Conservation (phyloP, 148 eudicot species). For the Pouteria glomerata region DNA sequence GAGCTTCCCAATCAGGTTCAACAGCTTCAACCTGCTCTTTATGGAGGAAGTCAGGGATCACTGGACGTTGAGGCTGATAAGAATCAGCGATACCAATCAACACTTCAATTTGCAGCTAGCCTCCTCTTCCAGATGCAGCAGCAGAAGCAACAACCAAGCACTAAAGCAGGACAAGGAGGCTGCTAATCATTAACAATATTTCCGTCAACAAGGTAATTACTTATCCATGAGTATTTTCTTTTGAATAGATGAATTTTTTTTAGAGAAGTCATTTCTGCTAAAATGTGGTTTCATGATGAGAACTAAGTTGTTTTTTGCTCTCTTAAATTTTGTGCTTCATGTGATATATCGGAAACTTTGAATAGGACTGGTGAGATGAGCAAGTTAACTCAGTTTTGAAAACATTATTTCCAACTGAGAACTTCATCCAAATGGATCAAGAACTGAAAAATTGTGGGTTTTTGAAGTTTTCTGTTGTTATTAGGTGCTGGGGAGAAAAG, state of each 20-base stretch:
- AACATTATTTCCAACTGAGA: not conserved
- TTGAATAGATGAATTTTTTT: not conserved
- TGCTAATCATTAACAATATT: constrained; percentile 41
- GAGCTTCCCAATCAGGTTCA: constrained; percentile 37
- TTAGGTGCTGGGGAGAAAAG: not conserved
- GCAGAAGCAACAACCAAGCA: constrained; percentile 38
- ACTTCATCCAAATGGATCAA: not conserved
- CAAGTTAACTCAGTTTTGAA: not conserved
- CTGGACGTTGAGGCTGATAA: constrained; percentile 69
- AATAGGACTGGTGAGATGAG: not conserved
- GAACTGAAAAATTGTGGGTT: too few species aligned
- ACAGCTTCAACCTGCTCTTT: constrained; percentile 33
- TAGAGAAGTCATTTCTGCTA: not conserved
- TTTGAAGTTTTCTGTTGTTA: constrained; percentile 3
- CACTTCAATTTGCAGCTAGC: constrained; percentile 83
- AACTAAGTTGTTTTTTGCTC: not conserved
- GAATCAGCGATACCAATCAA: constrained; percentile 78
- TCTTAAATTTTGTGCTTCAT: not conserved
- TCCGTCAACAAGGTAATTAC: constrained; percentile 35
- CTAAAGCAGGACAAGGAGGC: constrained; percentile 45
- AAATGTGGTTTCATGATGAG: constrained; percentile 3
- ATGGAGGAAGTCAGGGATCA: constrained; percentile 41
- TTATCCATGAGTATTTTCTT: not conserved
- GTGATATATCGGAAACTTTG: not conserved
- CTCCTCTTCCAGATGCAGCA: constrained; percentile 77